Evolutionary conservation across 1,284 basidiomycete species (phyloP).

Genomic region (Rugosomyces carneus): DNA sequence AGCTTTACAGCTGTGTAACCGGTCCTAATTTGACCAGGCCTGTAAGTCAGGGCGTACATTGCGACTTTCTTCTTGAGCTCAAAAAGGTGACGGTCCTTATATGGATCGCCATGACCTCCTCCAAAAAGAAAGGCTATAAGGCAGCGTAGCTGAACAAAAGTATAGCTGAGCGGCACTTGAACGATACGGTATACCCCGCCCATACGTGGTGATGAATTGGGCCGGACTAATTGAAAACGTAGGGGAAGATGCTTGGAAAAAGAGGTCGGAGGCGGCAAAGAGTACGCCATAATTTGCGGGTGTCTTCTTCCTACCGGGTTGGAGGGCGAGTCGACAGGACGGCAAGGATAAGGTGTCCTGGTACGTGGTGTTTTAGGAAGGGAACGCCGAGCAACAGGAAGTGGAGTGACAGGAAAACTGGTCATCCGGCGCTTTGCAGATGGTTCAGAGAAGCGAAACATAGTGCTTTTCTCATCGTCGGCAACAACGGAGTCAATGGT

Average conservation of each 20-base stretch:
- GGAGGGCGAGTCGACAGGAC: conserved; percentile 46
- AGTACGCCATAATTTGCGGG: conserved; percentile 23
- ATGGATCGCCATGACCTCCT: conserved; percentile 16
- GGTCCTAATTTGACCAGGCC: conserved; percentile 47
- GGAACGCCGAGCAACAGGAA: conserved; percentile 8
- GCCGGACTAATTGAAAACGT: conserved; percentile 55
- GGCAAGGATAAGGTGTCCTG: conserved; percentile 27
- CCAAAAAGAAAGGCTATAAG: conserved; percentile 62
- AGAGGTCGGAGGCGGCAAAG: conserved; percentile 39
- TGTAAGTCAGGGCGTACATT: conserved; percentile 33
- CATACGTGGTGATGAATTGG: conserved; percentile 22
- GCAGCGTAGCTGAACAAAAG: conserved; percentile 57
- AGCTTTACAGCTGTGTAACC: conserved; percentile 46
- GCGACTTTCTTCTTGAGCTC: conserved; percentile 44
- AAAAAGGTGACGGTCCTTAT: conserved; percentile 47
- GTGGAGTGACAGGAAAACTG: conserved; percentile 16
- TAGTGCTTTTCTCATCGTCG: conserved; percentile 1
- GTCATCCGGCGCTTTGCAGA: conserved; percentile 16
- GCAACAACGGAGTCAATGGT: conserved; percentile 13
- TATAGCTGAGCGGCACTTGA: conserved; percentile 66
- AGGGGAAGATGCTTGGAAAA: conserved; percentile 56
- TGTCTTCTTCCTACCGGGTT: conserved; percentile 49
- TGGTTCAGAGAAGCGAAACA: conserved; percentile 1
- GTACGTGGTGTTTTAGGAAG: conserved; percentile 22
- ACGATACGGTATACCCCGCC: conserved; percentile 57